Evolutionary conservation across 257 asterid genomes (phyloP), one percentile per base, ranked within the genome.

Genomic region (Scutellaria baicalensis): DNA sequence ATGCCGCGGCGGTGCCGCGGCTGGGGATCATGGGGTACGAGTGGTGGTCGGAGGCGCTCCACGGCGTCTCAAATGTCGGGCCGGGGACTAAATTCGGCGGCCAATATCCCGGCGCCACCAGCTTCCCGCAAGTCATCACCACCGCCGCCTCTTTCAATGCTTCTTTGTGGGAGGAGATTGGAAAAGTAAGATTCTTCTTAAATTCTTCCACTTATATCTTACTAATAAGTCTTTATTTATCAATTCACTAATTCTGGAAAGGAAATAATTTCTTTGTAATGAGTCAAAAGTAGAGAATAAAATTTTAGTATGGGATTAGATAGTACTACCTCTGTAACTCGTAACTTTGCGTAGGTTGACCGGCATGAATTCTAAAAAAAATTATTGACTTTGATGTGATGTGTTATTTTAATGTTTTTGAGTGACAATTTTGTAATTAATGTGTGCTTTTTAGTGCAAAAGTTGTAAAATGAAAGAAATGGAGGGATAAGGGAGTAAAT

Each of bases 41-140:
- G 60, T 91, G 97, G 97, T 91, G 97, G 96, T 91, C 97, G 49
- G 97, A 91, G 81, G 97, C 96, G 13, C 90, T 91, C 27, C 96
- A 91, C 66, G 97, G 97, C 4, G 88, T 91, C 9, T 89, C 97
- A 0, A 67, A 87, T 33, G 88, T 84, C 16, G 97, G 97, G 0
- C 96, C 93, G 0, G 97, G 97, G 52, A 82, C 91, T 0, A 85
- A 59, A 57, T 91, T 91, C 59, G 90, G 91, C 8, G 95, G 89
- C 56, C 80, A 76, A 0, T 85, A 85, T 59, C 96, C 90, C 11
- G 91, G 84, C 54, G 97, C 97, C 70, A 91, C 97, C 49, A 91
- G 96, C 78, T 91, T 91, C 79, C 97, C 97, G 0, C 97, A 91
- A 69, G 96, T 89, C 49, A 87, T 91, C 66, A 83, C 85, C 14